Conservation (phyloP, 768 basidiomycete species). For the Leccinellum luteum region DNA sequence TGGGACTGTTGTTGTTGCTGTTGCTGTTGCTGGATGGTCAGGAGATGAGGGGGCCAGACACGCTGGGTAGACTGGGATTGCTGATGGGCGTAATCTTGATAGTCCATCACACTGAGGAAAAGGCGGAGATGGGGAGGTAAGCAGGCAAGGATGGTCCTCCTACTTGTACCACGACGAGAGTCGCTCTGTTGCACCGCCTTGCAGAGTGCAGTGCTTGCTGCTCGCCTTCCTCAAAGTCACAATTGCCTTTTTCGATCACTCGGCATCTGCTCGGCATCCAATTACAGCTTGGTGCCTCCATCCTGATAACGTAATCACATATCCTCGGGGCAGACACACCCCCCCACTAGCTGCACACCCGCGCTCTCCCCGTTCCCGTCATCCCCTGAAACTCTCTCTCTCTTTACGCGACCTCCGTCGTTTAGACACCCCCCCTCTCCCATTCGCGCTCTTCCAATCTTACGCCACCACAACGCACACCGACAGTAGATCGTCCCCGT, state of each 20-base stretch:
- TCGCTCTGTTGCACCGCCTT: slow-evolving; percentile 15
- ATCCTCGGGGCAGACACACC: background rate
- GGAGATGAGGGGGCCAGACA: slow-evolving; percentile 21
- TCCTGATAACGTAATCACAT: slow-evolving; percentile 11
- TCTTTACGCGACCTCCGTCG: background rate
- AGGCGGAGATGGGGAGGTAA: background rate
- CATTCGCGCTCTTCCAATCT: background rate
- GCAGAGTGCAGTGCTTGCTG: slow-evolving; percentile 4
- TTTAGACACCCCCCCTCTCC: too few relatives aligned
- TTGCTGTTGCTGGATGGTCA: slow-evolving; percentile 6
- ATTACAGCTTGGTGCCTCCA: slow-evolving; percentile 16
- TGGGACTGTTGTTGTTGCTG: background rate
- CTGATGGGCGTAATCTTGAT: slow-evolving; percentile 16
- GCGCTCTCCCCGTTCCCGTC: background rate
- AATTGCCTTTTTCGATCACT: background rate
- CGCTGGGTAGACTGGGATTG: slow-evolving; percentile 26
- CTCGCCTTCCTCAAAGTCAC: background rate
- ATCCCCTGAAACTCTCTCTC: background rate
- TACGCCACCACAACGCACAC: slow-evolving; percentile 1
- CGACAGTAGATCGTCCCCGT: background rate
- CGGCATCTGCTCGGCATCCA: slow-evolving; percentile 9
- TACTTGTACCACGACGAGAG: slow-evolving; percentile 14
- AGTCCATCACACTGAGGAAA: slow-evolving; percentile 20
- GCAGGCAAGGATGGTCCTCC: background rate
- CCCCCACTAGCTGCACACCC: too few relatives aligned